Conservation (phyloP, 2,329 filamentous ascomycete species). For the Incumbomyces delicatus region DNA sequence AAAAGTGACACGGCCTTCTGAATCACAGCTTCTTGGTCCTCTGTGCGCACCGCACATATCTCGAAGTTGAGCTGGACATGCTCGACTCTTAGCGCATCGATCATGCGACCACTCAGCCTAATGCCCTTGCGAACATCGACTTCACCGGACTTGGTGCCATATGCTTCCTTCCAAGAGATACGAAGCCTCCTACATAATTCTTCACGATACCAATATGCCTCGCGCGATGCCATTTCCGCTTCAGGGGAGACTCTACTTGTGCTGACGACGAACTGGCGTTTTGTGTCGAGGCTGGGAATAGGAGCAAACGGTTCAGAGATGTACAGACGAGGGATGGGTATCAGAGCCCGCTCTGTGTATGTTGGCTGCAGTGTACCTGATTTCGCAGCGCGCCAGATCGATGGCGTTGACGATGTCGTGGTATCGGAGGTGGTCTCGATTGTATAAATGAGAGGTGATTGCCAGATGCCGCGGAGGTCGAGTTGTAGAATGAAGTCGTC, state of each 20-base stretch:
- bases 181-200: conserved; percentile 61
- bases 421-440: neutral
- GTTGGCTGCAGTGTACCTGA: conserved; percentile 45
- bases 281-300: conserved; percentile 69
- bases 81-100: conserved; percentile 71
- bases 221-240: conserved; percentile 63
- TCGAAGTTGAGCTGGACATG: conserved; percentile 58
- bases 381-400: neutral
- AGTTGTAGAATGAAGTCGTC: conserved; percentile 52
- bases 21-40: conserved; percentile 17
- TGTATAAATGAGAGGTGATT: conserved; percentile 59
- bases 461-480: conserved; percentile 85
- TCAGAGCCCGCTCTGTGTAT: conserved; percentile 60
- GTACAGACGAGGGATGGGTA: conserved; percentile 67
- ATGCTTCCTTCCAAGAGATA: conserved; percentile 61
- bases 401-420: no score
- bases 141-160: conserved; percentile 50
- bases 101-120: conserved; percentile 61
- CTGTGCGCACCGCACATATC: conserved; percentile 20
- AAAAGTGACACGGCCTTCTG: conserved; percentile 40
- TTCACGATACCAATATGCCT: conserved; percentile 88
- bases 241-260: conserved; percentile 69
- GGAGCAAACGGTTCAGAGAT: conserved; percentile 65
- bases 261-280: conserved; percentile 87
- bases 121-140: conserved; percentile 66